A percentile compares a stretch with the other conserved stretches of the same genome.
Evolutionary conservation across 1,139 yeast species (phyloP).

Genomic region (Suhomyces bribrorum): DNA sequence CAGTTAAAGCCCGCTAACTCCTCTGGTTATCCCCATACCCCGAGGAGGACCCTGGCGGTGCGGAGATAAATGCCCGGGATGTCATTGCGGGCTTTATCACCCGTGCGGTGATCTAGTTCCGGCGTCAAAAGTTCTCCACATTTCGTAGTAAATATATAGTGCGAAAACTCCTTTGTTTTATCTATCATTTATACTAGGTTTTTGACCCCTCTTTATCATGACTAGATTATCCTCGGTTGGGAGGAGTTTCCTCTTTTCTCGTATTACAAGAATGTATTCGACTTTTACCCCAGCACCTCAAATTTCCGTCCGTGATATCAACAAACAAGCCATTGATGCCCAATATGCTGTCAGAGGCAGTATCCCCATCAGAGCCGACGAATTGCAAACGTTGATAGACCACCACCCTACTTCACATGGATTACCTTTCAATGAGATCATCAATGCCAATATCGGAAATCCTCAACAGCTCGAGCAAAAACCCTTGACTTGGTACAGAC

Average conservation of each 20-base stretch:
- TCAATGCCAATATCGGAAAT: conserved; percentile 92
- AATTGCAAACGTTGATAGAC: conserved; percentile 57
- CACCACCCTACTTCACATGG: conserved; percentile 53
- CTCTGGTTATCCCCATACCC: too few relatives aligned
- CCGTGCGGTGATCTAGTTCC: too few relatives aligned
- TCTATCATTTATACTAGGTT: not conserved
- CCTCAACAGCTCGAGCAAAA: conserved; percentile 95
- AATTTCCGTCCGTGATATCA: conserved; percentile 52
- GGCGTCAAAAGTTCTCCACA: too few relatives aligned
- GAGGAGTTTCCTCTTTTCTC: not conserved
- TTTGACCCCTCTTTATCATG: not conserved
- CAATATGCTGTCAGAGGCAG: conserved; percentile 95
- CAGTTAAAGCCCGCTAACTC: too few relatives aligned
- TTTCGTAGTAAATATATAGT: too few relatives aligned
- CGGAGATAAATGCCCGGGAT: too few relatives aligned
- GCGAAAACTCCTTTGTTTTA: too few relatives aligned
- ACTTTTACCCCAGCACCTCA: conserved; percentile 13
- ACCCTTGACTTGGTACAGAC: conserved; percentile 94
- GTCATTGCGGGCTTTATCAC: too few relatives aligned
- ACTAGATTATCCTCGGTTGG: not conserved
- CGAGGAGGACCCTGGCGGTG: too few relatives aligned
- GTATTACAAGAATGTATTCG: conserved; percentile 3
- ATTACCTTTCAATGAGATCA: conserved; percentile 74
- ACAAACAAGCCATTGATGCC: conserved; percentile 75
- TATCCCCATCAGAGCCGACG: conserved; percentile 92